Evolutionary conservation across 2,329 filamentous ascomycete genomes (phyloP), one percentile per base, ranked within the genome.

Genomic region (Venturia asperata): DNA sequence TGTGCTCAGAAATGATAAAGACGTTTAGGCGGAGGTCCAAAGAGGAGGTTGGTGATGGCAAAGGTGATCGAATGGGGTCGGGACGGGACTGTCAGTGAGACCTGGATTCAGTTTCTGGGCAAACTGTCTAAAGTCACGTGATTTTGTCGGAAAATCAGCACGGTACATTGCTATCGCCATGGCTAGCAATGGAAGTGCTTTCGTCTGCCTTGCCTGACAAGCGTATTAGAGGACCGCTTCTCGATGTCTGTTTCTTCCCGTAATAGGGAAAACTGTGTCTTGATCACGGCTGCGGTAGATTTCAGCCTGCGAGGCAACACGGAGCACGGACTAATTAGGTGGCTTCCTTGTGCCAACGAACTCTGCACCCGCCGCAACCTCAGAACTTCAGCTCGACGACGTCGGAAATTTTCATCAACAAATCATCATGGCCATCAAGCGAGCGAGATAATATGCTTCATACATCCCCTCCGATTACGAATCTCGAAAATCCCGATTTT

Each of bases 351-450:
- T 24, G 45, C 47, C 47, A 15, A 52, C n/a, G n/a, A 24, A 30
- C 5, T 41, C 49, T 55, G 49, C 49, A 34, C 39, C 39, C 52
- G 9, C 37, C 52, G 52, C 30, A 58, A 58, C 52, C 52, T 37
- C 52, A 11, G 30, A 30, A 56, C 58, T 61, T 21, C 58, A 61
- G 37, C 60, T n/a, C 5, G 39, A 21, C 24, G 39, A 27, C 60
- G 34, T 24, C 39, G 27, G 21, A 47, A 34, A 42, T 17, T 61
- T 34, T n/a, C 60, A 62, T 62, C 60, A 43, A 62, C 60, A 62
- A 39, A 37, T 52, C 61, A 63, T 63, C 61, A 63, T 63, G 61
- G 45, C 61, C 61, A 52, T 63, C 43, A 49, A 47, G n/a, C 17
- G 9, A 13, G 43, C 34, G n/a, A 11, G 13, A 52, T 47, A 63